Base-by-base conservation (phyloP, 805 yeast genomes). In the Schwanniomyces polymorphus region DNA sequence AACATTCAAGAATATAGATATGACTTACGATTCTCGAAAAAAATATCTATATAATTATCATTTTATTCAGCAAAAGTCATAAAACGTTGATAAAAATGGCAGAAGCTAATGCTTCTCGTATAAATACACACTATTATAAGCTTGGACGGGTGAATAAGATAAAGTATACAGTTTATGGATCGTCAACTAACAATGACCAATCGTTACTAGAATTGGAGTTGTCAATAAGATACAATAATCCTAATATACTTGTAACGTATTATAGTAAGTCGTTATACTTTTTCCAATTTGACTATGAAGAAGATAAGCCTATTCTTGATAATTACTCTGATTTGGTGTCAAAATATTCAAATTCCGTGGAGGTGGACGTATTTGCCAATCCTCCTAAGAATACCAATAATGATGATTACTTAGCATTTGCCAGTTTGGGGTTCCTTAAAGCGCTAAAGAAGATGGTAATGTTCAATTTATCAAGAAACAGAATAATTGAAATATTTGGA, bases 121-220 rank as follows among this genome's bases (percentile, higher is more conserved):
- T 70, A 12, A 48, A 57, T 28, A 71, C 78, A 29, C 74, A 73
- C 49, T 72, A 67, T 59, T 64, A 64, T 50, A 72, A 72, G 54
- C 50, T 74, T 41, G 78, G 73, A 10, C 75, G 68, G 53, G 37
- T 73, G 10, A 51, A 56, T 16, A 51, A 53, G 44, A 59, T 72
- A 41, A 57, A 57, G 16, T 72, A 66, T 55, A 45, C 54, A 46
- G 56, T 70, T 14, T 72, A 64, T 51, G 52, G 63, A 9, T 51
- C 67, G 34, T 51, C 61, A 11, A 52, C 55, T 17, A 57, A 55
- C 31, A 60, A 57, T 52, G 77, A 73, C 50, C 77, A 70, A 52
- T 56, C 61, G n/a, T 60, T 72, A 12, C 50, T 74, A 6, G 77
- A 73, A 47, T 51, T 70, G 38, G 78, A 74, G 49, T 58, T 74